Base-by-base conservation (phyloP, 108 stramenopile genomes). In the Nitzschia sp. region DNA sequence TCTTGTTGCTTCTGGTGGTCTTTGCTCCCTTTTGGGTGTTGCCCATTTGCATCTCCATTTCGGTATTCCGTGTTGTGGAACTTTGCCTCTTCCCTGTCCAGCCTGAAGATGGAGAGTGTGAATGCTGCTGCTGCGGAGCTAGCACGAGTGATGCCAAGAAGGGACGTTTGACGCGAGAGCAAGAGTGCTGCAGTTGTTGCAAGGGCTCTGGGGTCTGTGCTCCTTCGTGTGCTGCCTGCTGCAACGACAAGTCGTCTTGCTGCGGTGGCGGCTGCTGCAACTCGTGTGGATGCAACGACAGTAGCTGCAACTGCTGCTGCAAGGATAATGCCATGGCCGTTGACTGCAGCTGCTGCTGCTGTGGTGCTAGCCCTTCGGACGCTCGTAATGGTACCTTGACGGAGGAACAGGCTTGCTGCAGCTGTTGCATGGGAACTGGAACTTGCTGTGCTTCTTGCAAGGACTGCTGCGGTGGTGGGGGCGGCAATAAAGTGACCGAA, bases 311-410 rank as follows among this genome's bases (percentile, higher is more conserved):
- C 30, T 47, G 58, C 55, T 59, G 67, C 47, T 60, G 70, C 54
- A 36, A 35, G 17, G 23, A 45, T 9, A 23, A 38, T 9, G 18
- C 5, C 35, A 62, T 9, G 24, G 54, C 34, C 1, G 60, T 5
- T 18, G 64, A 62, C 48, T 71, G 70, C 49, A 61, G 31, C 25
- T 78, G 77, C 42, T 78, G 77, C 77, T 78, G 70, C 70, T 78
- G 77, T 36, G 62, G 70, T 46, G 64, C 30, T 5, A 60, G 38
- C 36, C 27, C 64, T 42, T 49, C 57, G 19, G 65, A 66, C n/a
- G 65, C 45, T 18, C 8, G 36, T 26, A 47, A 36, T 28, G 77
- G 70, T 0, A 42, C n/a, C 26, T 18, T 60, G 30, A 71, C 65
- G n/a, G 46, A 6, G 1, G 67, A 54, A 55, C 61, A 70, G 33